These are phyloP conservation scores for Populus nigra DNA, from an alignment of 345 rosid genomes.

Conservation along the genomic window DNA sequence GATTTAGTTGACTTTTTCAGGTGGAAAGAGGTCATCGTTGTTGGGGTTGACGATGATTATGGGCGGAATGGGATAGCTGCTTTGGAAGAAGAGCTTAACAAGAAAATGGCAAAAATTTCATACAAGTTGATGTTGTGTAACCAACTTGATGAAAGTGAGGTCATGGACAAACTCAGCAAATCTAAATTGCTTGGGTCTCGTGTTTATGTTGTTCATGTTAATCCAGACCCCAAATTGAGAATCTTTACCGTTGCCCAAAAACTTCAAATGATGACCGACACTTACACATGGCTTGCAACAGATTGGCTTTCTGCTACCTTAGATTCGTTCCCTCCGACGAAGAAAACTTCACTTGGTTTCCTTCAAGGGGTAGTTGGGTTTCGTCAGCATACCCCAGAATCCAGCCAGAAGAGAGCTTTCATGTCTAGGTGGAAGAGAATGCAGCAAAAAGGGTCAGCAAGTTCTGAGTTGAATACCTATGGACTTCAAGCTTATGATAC, in stretches of 20 bases:
- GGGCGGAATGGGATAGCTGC: slow-evolving; percentile 76
- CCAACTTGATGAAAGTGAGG: slow-evolving; percentile 34
- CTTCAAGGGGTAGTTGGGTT: slow-evolving; percentile 68
- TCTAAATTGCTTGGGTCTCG: slow-evolving; percentile 60
- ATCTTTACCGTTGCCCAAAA: slow-evolving; percentile 53
- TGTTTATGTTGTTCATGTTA: slow-evolving; percentile 71
- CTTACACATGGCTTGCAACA: slow-evolving; percentile 79
- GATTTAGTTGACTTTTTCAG: slow-evolving; percentile 55
- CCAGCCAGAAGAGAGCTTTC: slow-evolving; percentile 46
- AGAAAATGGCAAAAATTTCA: slow-evolving; percentile 46
- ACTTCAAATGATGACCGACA: slow-evolving; percentile 67
- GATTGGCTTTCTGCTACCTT: slow-evolving; percentile 85
- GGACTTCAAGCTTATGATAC: slow-evolving; percentile 83
- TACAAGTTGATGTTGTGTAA: slow-evolving; percentile 53
- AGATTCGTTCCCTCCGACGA: slow-evolving; percentile 49
- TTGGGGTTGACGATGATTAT: slow-evolving; percentile 69
- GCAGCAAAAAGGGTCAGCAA: slow-evolving; percentile 42
- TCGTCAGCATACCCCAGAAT: slow-evolving; percentile 66
- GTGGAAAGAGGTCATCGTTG: slow-evolving; percentile 74
- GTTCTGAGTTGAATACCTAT: slow-evolving; percentile 52
- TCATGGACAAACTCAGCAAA: slow-evolving; percentile 42
- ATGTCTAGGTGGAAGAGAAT: slow-evolving; percentile 44
- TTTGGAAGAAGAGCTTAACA: slow-evolving; percentile 50
- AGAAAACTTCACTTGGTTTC: slow-evolving; percentile 24
- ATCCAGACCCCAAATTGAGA: slow-evolving; percentile 60